Evolutionary conservation across 768 basidiomycete genomes (phyloP).

Genomic region (Galerina marginata): DNA sequence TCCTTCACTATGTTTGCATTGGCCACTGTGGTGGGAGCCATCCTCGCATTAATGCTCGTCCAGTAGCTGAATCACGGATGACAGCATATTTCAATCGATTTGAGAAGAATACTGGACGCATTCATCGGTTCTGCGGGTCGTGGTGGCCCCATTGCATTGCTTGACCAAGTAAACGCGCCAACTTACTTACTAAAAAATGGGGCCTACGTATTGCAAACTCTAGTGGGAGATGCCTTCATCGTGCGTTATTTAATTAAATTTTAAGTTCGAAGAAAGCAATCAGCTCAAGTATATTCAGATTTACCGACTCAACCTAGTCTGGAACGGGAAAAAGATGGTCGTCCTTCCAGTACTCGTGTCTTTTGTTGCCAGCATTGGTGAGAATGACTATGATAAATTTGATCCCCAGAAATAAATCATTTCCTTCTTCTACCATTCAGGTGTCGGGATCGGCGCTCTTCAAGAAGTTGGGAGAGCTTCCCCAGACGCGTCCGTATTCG

Average conservation of each 20-base stretch:
- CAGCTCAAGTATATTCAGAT: not conserved
- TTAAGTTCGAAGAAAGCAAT: not conserved
- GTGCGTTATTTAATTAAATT: not conserved
- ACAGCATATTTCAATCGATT: constrained; percentile 14
- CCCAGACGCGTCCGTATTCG: constrained; percentile 13
- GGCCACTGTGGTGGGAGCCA: constrained; percentile 4
- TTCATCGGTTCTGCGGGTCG: constrained; percentile 5
- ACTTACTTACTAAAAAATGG: constrained; percentile 12
- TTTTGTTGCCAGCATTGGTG: constrained; percentile 16
- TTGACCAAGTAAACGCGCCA: constrained; percentile 3
- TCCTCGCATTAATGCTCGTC: no score
- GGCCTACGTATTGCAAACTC: constrained; percentile 12
- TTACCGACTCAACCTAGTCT: constrained; percentile 16
- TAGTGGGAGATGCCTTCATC: constrained; percentile 19
- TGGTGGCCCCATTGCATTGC: constrained; percentile 4
- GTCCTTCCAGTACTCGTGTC: constrained; percentile 7
- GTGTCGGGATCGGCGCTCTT: constrained; percentile 14
- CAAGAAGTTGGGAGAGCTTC: constrained; percentile 14
- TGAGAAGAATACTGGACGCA: constrained; percentile 11
- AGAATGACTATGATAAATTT: not conserved
- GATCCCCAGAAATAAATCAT: not conserved
- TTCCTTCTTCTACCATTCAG: not conserved
- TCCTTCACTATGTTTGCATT: constrained; percentile 17
- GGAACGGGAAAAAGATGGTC: constrained; percentile 8
- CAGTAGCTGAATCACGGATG: no score